A percentile compares a stretch with the other conserved stretches of the same genome.
Conservation (phyloP, 1,284 basidiomycete genomes). For the Cutaneotrichosporon curvatum region DNA sequence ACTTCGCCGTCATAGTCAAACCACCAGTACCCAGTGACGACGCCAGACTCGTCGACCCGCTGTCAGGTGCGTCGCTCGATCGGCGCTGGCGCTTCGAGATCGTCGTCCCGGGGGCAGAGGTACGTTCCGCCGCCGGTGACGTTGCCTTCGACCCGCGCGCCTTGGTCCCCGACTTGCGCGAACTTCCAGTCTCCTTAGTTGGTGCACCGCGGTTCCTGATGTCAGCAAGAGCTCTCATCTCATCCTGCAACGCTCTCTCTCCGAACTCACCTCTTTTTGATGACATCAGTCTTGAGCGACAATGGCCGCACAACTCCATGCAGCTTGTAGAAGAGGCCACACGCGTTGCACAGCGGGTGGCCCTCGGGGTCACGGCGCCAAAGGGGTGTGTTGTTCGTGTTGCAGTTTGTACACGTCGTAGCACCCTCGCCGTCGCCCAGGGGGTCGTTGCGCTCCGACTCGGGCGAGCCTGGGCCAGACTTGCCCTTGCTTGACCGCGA, state of each 20-base stretch:
- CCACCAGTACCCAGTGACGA: conserved; percentile 7
- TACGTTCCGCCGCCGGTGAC: conserved; percentile 7
- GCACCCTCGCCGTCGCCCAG: conserved; percentile 53
- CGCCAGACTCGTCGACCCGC: conserved; percentile 5
- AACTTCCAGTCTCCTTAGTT: conserved; percentile 9
- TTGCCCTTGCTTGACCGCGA: background rate
- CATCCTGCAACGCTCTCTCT: background rate
- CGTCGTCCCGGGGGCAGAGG: conserved; percentile 3
- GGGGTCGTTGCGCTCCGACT: background rate
- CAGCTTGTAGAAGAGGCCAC: conserved; percentile 86
- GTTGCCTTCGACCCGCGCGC: conserved; percentile 13
- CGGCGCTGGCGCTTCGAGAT: conserved; percentile 20
- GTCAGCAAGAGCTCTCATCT: background rate
- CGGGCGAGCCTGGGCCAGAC: conserved; percentile 9
- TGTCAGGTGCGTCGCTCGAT: conserved; percentile 5
- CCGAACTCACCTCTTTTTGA: conserved; percentile 81
- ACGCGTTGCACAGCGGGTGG: conserved; percentile 84
- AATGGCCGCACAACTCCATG: conserved; percentile 90
- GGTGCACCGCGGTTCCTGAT: conserved; percentile 16
- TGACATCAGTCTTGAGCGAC: conserved; percentile 92
- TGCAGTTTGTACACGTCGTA: conserved; percentile 87
- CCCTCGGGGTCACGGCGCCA: conserved; percentile 95
- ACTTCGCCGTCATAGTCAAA: conserved; percentile 4
- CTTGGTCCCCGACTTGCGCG: conserved; percentile 3
- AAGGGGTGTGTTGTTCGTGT: conserved; percentile 89